Percentiles rank a stretch among this genome's conserved stretches.
phyloP scores from a whole-genome alignment of 805 yeast genomes.

The Candida ovalis region DNA sequence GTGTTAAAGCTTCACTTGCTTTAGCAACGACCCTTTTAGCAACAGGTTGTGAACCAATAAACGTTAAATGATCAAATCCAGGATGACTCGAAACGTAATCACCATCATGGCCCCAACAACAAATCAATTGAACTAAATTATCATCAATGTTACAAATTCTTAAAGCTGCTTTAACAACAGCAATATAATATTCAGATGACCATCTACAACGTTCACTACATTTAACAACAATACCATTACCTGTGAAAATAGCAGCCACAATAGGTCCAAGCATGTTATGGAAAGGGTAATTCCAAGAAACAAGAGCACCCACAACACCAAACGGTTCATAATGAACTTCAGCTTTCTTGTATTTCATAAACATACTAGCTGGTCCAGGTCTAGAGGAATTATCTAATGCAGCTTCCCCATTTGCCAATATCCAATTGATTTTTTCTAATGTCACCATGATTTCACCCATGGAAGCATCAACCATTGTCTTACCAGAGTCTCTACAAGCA shows the following conservation, averaged over 20 bases:
- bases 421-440: slow-evolving; percentile 89
- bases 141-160: slow-evolving; percentile 73
- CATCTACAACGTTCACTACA: slow-evolving; percentile 96
- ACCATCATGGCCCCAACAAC: slow-evolving; percentile 83
- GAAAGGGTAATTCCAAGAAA: slow-evolving; percentile 97
- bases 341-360: slow-evolving; percentile 88
- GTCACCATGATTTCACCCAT: slow-evolving; percentile 97
- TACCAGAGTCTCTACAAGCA: slow-evolving; percentile 96
- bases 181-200: slow-evolving; percentile 80
- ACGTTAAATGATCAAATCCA: slow-evolving; percentile 81
- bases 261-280: slow-evolving; percentile 93
- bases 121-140: slow-evolving; percentile 79
- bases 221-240: slow-evolving; percentile 86
- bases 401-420: slow-evolving; percentile 73
- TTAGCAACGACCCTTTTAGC: slow-evolving; percentile 83
- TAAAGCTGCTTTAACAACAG: slow-evolving; percentile 68
- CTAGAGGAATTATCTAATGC: slow-evolving; percentile 68
- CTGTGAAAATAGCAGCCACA: slow-evolving; percentile 83
- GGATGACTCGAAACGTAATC: slow-evolving; percentile 82
- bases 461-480: slow-evolving; percentile 91
- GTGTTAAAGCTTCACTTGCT: slow-evolving; percentile 85
- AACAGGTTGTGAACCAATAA: slow-evolving; percentile 93
- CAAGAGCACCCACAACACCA: slow-evolving; percentile 83
- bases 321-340: slow-evolving; percentile 92
- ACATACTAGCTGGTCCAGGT: slow-evolving; percentile 81